These are phyloP conservation scores for Aciculosporium take DNA, from an alignment of 2,329 filamentous ascomycete genomes.

Conservation along the genomic window DNA sequence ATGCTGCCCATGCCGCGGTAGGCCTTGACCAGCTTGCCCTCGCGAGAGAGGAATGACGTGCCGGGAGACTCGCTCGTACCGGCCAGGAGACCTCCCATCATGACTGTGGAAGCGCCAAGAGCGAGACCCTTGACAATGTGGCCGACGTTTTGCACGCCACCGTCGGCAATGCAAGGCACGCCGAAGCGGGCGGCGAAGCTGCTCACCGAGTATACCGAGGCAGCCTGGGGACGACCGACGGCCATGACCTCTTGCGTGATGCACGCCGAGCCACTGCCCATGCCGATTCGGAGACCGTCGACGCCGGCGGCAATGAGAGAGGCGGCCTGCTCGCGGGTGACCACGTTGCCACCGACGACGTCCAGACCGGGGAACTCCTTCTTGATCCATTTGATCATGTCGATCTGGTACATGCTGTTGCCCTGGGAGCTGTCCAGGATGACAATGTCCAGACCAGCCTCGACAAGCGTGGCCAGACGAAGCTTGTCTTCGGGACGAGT, in stretches of 20 bases:
- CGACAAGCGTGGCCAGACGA: slow-evolving; percentile 74
- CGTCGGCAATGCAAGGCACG: slow-evolving; percentile 94
- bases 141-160: slow-evolving; percentile 94
- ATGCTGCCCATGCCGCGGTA: slow-evolving; percentile 99
- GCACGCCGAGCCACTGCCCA: slow-evolving; percentile 95
- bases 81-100: slow-evolving; percentile 97
- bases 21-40: slow-evolving; percentile 96
- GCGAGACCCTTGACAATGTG: slow-evolving; percentile 98
- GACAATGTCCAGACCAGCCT: slow-evolving; percentile 89
- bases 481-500: slow-evolving; percentile 87
- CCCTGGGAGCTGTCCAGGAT: slow-evolving; percentile 93
- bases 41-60: slow-evolving; percentile 87
- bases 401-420: slow-evolving; percentile 96
- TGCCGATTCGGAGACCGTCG: slow-evolving; percentile 93
- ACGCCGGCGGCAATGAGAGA: slow-evolving; percentile 82
- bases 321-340: slow-evolving; percentile 92
- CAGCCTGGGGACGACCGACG: slow-evolving; percentile 89
- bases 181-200: slow-evolving; percentile 85
- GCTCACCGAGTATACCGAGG: slow-evolving; percentile 80
- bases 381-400: slow-evolving; percentile 97
- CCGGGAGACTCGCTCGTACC: slow-evolving; percentile 96
- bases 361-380: slow-evolving; percentile 70
- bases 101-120: slow-evolving; percentile 85
- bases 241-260: slow-evolving; percentile 99
- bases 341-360: slow-evolving; percentile 96